Evolutionary conservation across 805 yeast species (phyloP).

Genomic region (Torulaspora franciscae): DNA sequence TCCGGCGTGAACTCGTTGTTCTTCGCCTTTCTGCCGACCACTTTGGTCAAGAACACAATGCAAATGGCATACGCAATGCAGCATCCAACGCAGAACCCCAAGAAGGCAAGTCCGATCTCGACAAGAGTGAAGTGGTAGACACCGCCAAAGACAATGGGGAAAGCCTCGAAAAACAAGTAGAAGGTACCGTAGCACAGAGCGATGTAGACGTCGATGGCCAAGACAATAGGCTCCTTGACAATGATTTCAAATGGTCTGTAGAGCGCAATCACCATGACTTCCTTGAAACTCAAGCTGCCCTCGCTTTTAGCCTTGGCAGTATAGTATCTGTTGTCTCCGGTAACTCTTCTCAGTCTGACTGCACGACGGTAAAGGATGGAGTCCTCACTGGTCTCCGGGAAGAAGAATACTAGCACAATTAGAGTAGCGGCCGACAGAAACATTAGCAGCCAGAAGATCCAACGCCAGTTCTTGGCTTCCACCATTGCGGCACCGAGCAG

Average conservation of each 20-base stretch:
- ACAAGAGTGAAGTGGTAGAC: constrained; percentile 45
- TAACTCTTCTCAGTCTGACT: constrained; percentile 41
- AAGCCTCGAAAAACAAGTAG: constrained; percentile 57
- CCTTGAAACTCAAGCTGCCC: constrained; percentile 31
- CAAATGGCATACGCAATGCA: constrained; percentile 35
- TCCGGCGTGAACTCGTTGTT: constrained; percentile 39
- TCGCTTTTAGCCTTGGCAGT: constrained; percentile 32
- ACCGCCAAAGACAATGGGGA: constrained; percentile 50
- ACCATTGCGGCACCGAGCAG: constrained; percentile 50
- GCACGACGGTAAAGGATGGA: constrained; percentile 48
- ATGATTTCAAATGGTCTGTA: constrained; percentile 49
- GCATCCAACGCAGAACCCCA: constrained; percentile 46
- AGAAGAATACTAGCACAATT: constrained; percentile 37
- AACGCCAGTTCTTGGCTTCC: constrained; percentile 48
- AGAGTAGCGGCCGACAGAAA: constrained; percentile 40
- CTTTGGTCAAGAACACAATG: constrained; percentile 27
- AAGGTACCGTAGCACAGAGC: constrained; percentile 49
- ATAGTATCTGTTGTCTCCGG: constrained; percentile 46
- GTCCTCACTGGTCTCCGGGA: constrained; percentile 48
- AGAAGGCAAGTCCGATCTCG: constrained; percentile 45
- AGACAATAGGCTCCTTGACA: constrained; percentile 52
- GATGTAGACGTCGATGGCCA: constrained; percentile 48
- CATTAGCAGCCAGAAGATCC: constrained; percentile 49
- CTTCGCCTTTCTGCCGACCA: constrained; percentile 28
- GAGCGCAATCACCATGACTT: constrained; percentile 34